Percentiles rank a stretch among this genome's conserved stretches.
These are phyloP conservation scores for Geotrichum fermentans DNA, from an alignment of 1,139 yeast species.

Conservation along the genomic window DNA sequence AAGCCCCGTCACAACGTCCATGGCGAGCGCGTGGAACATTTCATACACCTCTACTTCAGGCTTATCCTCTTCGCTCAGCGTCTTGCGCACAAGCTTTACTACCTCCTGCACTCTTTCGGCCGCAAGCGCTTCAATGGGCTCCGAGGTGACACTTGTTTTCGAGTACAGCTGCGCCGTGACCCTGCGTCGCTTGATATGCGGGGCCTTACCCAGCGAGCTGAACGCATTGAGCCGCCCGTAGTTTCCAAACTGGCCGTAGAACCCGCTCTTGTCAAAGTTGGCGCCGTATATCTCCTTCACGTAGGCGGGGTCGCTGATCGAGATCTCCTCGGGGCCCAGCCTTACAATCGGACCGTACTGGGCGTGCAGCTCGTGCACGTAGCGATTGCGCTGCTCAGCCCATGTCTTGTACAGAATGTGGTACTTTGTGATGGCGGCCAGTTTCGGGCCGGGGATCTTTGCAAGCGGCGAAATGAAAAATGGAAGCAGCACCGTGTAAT, in stretches of 20 bases:
- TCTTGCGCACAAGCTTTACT: constrained; percentile 27
- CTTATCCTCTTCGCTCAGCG: constrained; percentile 12
- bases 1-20: constrained; percentile 63
- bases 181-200: constrained; percentile 45
- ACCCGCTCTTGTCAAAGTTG: constrained; percentile 56
- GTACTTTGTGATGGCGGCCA: constrained; percentile 46
- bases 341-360: constrained; percentile 59
- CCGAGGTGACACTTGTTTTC: constrained; percentile 32
- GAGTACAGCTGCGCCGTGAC: constrained; percentile 30
- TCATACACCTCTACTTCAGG: constrained; percentile 51
- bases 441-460: constrained; percentile 57
- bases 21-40: constrained; percentile 63
- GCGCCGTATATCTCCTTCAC: constrained; percentile 53
- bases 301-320: constrained; percentile 51
- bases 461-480: constrained; percentile 41
- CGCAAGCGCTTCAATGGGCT: constrained; percentile 34
- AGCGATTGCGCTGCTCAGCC: constrained; percentile 48
- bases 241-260: constrained; percentile 59
- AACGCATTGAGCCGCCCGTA: constrained; percentile 59
- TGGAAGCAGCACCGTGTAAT: constrained; percentile 22
- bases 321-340: constrained; percentile 57
- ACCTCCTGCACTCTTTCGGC: constrained; percentile 32
- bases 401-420: constrained; percentile 53
- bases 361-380: constrained; percentile 49
- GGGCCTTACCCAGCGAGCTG: constrained; percentile 47